These are phyloP conservation scores for Schizophyllum commune DNA, from an alignment of 1,284 basidiomycete species.

Conservation along the genomic window DNA sequence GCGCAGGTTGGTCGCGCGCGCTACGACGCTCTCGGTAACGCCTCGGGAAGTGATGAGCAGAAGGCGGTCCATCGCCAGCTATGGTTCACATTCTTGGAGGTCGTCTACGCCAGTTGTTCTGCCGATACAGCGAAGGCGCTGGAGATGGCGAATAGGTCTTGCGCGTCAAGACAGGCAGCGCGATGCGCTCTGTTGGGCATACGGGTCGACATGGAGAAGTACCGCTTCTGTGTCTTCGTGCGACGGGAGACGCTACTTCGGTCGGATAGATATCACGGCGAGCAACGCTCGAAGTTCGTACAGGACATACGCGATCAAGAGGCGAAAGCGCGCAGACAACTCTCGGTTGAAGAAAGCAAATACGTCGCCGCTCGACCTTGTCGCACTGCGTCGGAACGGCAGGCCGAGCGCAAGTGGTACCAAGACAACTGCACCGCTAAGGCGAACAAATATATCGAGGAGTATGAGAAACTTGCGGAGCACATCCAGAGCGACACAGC, in stretches of 20 bases:
- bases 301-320: slow-evolving; percentile 2
- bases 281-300: not conserved
- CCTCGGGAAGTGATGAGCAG: slow-evolving; percentile 3
- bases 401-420: slow-evolving; percentile 22
- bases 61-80: slow-evolving; percentile 7
- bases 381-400: slow-evolving; percentile 4
- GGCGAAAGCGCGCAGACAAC: slow-evolving; percentile 1
- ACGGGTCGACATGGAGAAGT: slow-evolving; percentile 31
- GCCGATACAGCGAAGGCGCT: slow-evolving; percentile 31
- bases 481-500: slow-evolving; percentile 23
- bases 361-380: slow-evolving; percentile 7
- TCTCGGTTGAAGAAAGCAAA: slow-evolving; percentile 8
- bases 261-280: not conserved
- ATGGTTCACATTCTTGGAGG: slow-evolving; percentile 31
- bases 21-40: slow-evolving; percentile 13
- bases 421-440: slow-evolving; percentile 19
- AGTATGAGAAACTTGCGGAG: slow-evolving; percentile 23
- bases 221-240: slow-evolving; percentile 28
- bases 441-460: slow-evolving; percentile 18
- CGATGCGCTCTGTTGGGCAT: slow-evolving; percentile 28
- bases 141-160: slow-evolving; percentile 23
- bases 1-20: slow-evolving; percentile 27
- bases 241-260: slow-evolving; percentile 7
- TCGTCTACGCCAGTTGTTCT: slow-evolving; percentile 29
- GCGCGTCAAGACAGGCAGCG: slow-evolving; percentile 30